Evolutionary conservation across 441 rosid species (phyloP).

Genomic region (Pelargonium fulgidum): DNA sequence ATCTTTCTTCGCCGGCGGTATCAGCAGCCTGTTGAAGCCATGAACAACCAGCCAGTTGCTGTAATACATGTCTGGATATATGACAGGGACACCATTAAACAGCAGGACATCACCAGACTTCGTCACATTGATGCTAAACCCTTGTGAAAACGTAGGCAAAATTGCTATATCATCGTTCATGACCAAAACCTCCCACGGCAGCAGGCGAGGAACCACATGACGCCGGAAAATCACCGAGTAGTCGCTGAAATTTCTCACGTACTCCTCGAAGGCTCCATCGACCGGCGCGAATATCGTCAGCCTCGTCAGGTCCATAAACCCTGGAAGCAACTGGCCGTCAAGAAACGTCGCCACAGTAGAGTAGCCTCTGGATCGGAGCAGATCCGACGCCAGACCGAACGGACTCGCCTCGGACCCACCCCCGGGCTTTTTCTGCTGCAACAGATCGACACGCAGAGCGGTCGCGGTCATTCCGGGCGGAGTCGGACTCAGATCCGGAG

Average conservation of each 20-base stretch:
- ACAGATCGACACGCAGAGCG: background rate
- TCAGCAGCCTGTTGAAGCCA: conserved; percentile 20
- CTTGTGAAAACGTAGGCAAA: conserved; percentile 23
- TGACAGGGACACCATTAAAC: conserved; percentile 26
- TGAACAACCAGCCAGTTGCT: conserved; percentile 32
- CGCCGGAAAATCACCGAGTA: conserved; percentile 23
- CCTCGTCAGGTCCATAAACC: conserved; percentile 8
- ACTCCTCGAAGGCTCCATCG: conserved; percentile 16
- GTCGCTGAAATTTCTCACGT: conserved; percentile 16
- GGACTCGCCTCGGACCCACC: background rate
- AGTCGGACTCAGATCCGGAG: background rate
- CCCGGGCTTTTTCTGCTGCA: background rate
- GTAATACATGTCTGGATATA: conserved; percentile 15
- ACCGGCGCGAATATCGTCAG: conserved; percentile 37
- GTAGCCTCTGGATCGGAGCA: conserved; percentile 27
- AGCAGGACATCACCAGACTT: background rate
- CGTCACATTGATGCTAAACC: conserved; percentile 22
- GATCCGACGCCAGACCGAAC: background rate
- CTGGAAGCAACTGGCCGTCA: conserved; percentile 27
- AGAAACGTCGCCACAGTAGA: conserved; percentile 38
- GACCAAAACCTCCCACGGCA: conserved; percentile 22
- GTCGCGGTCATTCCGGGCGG: background rate
- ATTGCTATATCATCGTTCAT: conserved; percentile 15
- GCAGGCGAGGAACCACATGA: conserved; percentile 31
- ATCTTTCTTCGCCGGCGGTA: background rate